Conservation (phyloP, 2,329 filamentous ascomycete species). For the Stemphylium vesicarium region DNA sequence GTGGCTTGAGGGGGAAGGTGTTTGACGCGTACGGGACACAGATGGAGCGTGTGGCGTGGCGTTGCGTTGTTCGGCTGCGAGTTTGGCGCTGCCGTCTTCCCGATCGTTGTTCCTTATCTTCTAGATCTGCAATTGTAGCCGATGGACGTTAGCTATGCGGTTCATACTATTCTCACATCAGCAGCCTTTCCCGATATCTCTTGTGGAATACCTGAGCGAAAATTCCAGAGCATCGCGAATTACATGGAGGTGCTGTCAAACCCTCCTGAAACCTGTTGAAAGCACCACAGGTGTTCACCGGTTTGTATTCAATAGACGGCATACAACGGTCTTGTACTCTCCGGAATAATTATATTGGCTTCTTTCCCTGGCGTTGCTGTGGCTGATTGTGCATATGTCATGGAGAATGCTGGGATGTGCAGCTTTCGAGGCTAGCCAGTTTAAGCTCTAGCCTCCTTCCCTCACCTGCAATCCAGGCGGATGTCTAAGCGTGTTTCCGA, state of each 20-base stretch:
- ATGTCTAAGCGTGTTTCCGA: not conserved
- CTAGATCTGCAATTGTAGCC: not conserved
- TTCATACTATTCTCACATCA: not conserved
- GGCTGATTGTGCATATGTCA: not conserved
- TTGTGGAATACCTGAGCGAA: not conserved
- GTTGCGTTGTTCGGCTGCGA: constrained; percentile 3
- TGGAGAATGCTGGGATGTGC: not conserved
- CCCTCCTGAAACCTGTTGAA: too few species aligned
- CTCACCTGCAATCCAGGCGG: not conserved
- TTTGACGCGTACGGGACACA: not conserved
- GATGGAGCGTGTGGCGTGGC: not conserved
- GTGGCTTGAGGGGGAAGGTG: not conserved
- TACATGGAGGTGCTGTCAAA: not conserved
- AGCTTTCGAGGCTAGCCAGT: not conserved
- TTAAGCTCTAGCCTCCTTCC: not conserved
- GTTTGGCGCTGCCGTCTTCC: constrained; percentile 5
- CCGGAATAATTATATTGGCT: not conserved
- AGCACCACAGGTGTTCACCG: too few species aligned
- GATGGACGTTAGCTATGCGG: not conserved
- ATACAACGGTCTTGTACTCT: not conserved
- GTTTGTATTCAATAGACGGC: not conserved
- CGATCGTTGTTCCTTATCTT: not conserved
- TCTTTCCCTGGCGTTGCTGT: not conserved
- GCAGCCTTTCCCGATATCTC: not conserved
- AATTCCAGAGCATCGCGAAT: not conserved